A percentile compares a stretch with the other conserved stretches of the same genome.
phyloP scores from a whole-genome alignment of 805 yeast species.

The Barnettozyma wickerhamii region DNA sequence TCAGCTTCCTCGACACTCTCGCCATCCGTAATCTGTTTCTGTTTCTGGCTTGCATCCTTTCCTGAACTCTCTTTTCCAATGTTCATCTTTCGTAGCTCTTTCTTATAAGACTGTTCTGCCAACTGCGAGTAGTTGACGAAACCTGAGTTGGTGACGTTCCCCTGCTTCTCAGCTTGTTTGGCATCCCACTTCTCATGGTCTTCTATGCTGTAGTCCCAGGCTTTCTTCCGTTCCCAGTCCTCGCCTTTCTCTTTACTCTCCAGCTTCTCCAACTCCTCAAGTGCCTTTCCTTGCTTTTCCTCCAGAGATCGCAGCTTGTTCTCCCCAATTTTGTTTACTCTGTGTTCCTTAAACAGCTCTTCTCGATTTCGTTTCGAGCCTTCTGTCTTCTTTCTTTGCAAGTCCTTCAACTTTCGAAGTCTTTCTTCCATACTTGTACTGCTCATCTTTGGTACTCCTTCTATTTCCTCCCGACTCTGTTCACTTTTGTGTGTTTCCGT shows the following conservation, averaged over 20 bases:
- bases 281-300: conserved; percentile 31
- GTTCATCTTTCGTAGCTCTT: conserved; percentile 39
- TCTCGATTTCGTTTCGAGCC: conserved; percentile 30
- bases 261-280: conserved; percentile 31
- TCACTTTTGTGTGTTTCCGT: too few relatives aligned
- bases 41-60: conserved; percentile 38
- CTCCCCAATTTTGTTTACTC: conserved; percentile 21
- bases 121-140: conserved; percentile 47
- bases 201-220: conserved; percentile 56
- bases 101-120: conserved; percentile 58
- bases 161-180: conserved; percentile 29
- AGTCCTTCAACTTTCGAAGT: conserved; percentile 24
- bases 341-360: conserved; percentile 34
- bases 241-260: conserved; percentile 31
- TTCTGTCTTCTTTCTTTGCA: conserved; percentile 27
- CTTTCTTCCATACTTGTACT: conserved; percentile 8
- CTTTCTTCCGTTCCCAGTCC: conserved; percentile 38
- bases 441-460: too few relatives aligned
- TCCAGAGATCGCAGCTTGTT: conserved; percentile 26
- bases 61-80: too few relatives aligned
- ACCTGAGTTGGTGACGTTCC: conserved; percentile 31
- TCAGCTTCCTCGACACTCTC: conserved; percentile 14
- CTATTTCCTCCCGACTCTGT: too few relatives aligned
- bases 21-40: conserved; percentile 26
- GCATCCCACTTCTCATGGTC: conserved; percentile 63